Evolutionary conservation across 1,284 basidiomycete genomes (phyloP).

Genomic region (Malassezia cuniculi): DNA sequence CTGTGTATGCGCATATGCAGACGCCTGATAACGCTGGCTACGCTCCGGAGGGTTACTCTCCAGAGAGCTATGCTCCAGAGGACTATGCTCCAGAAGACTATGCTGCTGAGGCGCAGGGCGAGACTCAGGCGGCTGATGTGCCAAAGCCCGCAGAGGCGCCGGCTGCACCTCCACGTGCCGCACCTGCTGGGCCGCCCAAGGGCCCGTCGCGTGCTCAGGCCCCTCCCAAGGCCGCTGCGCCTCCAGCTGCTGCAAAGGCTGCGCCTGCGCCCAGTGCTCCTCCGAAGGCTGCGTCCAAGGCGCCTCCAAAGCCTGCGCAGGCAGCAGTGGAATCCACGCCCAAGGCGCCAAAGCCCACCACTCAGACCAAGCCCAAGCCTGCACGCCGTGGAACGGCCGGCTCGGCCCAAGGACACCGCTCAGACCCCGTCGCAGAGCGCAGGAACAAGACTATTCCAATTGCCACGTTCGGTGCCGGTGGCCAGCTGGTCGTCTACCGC

Average conservation of each 20-base stretch:
- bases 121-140: too few species aligned
- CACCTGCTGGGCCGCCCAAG: background rate
- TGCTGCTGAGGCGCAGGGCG: background rate
- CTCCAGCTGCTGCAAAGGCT: background rate
- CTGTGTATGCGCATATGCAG: too few species aligned
- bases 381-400: constrained; percentile 9
- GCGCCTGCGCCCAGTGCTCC: background rate
- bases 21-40: too few species aligned
- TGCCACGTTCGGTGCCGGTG: constrained; percentile 36
- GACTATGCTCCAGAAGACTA: constrained; percentile 1
- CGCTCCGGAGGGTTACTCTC: too few species aligned
- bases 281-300: background rate
- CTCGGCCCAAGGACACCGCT: constrained; percentile 5
- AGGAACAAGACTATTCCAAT: constrained; percentile 27
- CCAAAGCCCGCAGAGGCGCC: background rate
- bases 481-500: constrained; percentile 36
- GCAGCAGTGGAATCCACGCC: background rate
- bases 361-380: constrained; percentile 1
- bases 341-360: too few species aligned
- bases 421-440: constrained; percentile 28
- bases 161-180: background rate
- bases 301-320: background rate
- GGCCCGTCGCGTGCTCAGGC: background rate
- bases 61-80: constrained; percentile 1
- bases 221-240: background rate